Percentiles rank a stretch among this genome's conserved stretches.
Conservation (phyloP, 208 protist genomes). For the Crithidia mellificae region DNA sequence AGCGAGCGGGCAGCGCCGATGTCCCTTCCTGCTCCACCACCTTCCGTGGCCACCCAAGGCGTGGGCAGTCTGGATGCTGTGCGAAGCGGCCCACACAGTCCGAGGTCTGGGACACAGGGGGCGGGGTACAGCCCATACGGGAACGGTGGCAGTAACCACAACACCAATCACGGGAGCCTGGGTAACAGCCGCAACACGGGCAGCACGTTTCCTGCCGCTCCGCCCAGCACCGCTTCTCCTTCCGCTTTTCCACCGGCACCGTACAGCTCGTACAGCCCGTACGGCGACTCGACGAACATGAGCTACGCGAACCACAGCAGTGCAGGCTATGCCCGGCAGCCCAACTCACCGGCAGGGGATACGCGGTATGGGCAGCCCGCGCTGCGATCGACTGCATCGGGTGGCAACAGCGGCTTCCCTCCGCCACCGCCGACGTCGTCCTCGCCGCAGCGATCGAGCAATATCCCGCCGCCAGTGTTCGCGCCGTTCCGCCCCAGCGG, state of each 20-base stretch:
- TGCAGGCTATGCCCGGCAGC: too few relatives aligned
- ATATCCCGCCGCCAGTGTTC: conserved; percentile 13
- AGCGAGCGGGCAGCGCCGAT: neutral
- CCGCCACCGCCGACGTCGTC: neutral
- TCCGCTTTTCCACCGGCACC: too few relatives aligned
- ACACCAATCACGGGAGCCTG: neutral
- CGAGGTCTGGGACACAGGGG: neutral
- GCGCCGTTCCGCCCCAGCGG: conserved; percentile 7
- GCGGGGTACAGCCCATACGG: neutral
- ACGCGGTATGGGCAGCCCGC: neutral
- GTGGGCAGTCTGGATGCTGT: neutral
- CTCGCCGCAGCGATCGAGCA: neutral
- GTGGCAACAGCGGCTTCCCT: too few relatives aligned
- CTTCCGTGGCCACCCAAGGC: neutral
- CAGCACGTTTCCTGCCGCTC: too few relatives aligned
- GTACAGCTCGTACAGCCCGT: too few relatives aligned
- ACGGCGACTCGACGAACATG: neutral
- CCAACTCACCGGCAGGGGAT: neutral
- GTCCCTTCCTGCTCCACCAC: conserved; percentile 7
- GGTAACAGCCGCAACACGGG: neutral
- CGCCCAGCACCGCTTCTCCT: too few relatives aligned
- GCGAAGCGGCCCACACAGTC: neutral
- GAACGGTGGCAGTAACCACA: neutral
- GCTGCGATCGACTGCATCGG: neutral
- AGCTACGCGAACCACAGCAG: too few relatives aligned